A percentile compares a stretch with the other conserved stretches of the same genome.
Evolutionary conservation across 495 filamentous ascomycete genomes (phyloP).

Genomic region (Neurospora tetraspora): DNA sequence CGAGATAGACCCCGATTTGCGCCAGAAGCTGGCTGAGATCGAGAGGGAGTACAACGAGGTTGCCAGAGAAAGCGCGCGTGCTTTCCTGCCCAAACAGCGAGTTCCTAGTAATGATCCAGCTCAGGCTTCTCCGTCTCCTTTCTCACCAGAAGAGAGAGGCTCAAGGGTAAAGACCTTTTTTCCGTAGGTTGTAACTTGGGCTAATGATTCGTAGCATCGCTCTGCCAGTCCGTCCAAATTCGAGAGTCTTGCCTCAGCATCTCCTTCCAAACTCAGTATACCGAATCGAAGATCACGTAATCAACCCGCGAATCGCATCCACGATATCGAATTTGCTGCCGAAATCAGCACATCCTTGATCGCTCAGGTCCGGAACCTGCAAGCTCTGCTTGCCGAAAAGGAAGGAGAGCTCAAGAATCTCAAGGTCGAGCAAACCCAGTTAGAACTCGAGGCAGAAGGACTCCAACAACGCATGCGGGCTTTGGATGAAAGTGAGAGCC

Average conservation of each 20-base stretch:
- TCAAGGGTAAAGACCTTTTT: slow-evolving; percentile 36
- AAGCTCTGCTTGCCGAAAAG: slow-evolving; percentile 69
- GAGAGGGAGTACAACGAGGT: slow-evolving; percentile 95
- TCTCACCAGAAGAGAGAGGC: slow-evolving; percentile 41
- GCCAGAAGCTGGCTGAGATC: slow-evolving; percentile 72
- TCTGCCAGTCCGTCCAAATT: slow-evolving; percentile 70
- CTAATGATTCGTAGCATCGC: slow-evolving; percentile 37
- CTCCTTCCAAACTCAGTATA: slow-evolving; percentile 81
- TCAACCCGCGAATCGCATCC: slow-evolving; percentile 71
- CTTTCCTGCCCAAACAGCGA: slow-evolving; percentile 77
- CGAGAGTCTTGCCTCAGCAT: slow-evolving; percentile 72
- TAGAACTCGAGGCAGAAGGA: slow-evolving; percentile 74
- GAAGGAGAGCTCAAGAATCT: slow-evolving; percentile 73
- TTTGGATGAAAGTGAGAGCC: slow-evolving; percentile 86
- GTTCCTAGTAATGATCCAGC: slow-evolving; percentile 54
- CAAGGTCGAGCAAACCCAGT: slow-evolving; percentile 59
- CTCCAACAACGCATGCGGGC: slow-evolving; percentile 67
- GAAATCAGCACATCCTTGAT: slow-evolving; percentile 90
- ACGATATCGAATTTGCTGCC: slow-evolving; percentile 93
- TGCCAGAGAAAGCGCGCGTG: slow-evolving; percentile 77
- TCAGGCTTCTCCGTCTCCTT: slow-evolving; percentile 48
- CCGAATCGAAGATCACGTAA: slow-evolving; percentile 81
- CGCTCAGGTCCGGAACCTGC: slow-evolving; percentile 78
- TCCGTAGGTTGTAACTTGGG: neutral
- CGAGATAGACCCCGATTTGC: slow-evolving; percentile 77